phyloP scores from a whole-genome alignment of 1,139 yeast species.

The Suhomyces chickasaworum region DNA sequence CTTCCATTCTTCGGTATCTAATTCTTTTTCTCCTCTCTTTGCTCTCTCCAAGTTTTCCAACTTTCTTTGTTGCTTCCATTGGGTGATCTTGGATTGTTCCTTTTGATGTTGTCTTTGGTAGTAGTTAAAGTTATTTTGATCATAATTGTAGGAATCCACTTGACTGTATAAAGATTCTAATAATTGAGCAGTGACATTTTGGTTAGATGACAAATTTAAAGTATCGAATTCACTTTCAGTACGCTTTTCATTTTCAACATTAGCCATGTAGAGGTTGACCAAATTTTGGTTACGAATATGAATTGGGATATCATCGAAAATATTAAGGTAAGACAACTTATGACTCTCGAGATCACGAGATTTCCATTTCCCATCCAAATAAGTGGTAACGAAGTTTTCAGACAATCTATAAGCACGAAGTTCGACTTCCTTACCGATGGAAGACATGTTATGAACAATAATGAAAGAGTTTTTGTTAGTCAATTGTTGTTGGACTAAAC shows the following conservation, averaged over 20 bases:
- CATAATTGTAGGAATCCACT: slow-evolving; percentile 77
- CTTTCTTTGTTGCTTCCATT: slow-evolving; percentile 71
- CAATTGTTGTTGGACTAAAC: slow-evolving; percentile 66
- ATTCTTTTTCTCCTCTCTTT: slow-evolving; percentile 58
- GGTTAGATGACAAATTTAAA: slow-evolving; percentile 47
- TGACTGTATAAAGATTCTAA: slow-evolving; percentile 74
- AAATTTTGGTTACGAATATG: slow-evolving; percentile 58
- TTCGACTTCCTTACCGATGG: slow-evolving; percentile 64
- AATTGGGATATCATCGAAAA: slow-evolving; percentile 74
- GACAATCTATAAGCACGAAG: slow-evolving; percentile 73
- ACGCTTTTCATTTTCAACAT: slow-evolving; percentile 30
- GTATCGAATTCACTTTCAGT: slow-evolving; percentile 38
- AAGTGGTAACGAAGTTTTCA: slow-evolving; percentile 58
- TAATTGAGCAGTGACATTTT: slow-evolving; percentile 48
- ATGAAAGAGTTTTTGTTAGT: slow-evolving; percentile 66
- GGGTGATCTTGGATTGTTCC: slow-evolving; percentile 68
- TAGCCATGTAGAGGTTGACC: slow-evolving; percentile 44
- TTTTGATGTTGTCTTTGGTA: slow-evolving; percentile 78
- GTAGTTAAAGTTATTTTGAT: slow-evolving; percentile 79
- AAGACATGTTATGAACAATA: slow-evolving; percentile 71
- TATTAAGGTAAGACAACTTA: slow-evolving; percentile 65
- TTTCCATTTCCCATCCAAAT: slow-evolving; percentile 62
- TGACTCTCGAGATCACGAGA: slow-evolving; percentile 63
- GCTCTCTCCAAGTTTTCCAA: slow-evolving; percentile 65
- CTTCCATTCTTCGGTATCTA: slow-evolving; percentile 68